These are phyloP conservation scores for Gossypium thurberi DNA, from an alignment of 345 rosid species.

Conservation along the genomic window DNA sequence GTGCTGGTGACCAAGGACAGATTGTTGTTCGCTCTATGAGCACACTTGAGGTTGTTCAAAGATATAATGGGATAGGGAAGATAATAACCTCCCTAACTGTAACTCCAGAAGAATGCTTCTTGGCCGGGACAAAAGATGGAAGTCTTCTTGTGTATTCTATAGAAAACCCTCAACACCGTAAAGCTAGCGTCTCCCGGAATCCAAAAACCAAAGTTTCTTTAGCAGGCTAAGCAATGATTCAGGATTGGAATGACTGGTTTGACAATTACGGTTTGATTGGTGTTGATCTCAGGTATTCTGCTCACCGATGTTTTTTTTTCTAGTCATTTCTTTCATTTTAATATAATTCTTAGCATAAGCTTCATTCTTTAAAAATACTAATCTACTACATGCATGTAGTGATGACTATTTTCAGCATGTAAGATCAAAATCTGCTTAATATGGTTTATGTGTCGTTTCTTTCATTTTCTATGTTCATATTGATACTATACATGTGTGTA, in stretches of 20 bases:
- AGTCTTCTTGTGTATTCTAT: conserved; percentile 83
- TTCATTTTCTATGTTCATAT: neutral
- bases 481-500: too few species aligned
- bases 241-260: conserved; percentile 9
- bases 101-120: conserved; percentile 85
- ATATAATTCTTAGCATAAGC: neutral
- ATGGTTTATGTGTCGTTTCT: neutral
- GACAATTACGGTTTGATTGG: conserved; percentile 7
- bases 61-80: conserved; percentile 76
- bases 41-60: conserved; percentile 70
- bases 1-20: conserved; percentile 96
- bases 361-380: neutral
- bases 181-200: conserved; percentile 35
- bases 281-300: conserved; percentile 25
- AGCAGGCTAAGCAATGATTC: conserved; percentile 28
- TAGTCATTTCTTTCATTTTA: neutral
- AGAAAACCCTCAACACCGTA: conserved; percentile 71
- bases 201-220: conserved; percentile 41
- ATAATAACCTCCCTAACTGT: conserved; percentile 69
- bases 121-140: conserved; percentile 97
- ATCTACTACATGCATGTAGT: neutral
- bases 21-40: conserved; percentile 85
- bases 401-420: neutral
- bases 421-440: neutral
- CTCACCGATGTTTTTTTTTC: neutral